Percentiles rank a stretch among this genome's conserved stretches.
Conservation (phyloP, 129 eudicot genomes). For the Helichrysum umbraculigerum region DNA sequence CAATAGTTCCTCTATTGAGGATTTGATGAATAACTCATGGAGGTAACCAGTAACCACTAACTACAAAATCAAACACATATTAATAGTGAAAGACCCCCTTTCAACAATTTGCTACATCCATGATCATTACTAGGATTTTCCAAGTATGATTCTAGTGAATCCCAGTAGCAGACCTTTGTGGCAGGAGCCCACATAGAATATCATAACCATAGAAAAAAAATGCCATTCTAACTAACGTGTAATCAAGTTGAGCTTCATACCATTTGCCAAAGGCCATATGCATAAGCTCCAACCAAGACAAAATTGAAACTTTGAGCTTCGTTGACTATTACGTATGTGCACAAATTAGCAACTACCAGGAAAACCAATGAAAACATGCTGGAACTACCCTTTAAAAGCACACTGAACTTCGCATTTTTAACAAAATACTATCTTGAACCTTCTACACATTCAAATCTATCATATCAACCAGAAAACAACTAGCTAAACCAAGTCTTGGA, state of each 20-base stretch:
- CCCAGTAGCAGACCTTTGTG: constrained; percentile 2
- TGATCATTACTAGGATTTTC: not conserved
- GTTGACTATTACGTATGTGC: not conserved
- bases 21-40: not conserved
- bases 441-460: constrained; percentile 25
- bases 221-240: not conserved
- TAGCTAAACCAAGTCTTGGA: not conserved
- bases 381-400: not conserved
- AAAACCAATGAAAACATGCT: not conserved
- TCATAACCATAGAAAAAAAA: not conserved
- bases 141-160: not conserved
- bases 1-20: not conserved
- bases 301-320: not conserved
- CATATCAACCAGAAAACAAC: constrained; percentile 6
- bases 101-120: constrained; percentile 6
- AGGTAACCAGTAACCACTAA: not conserved
- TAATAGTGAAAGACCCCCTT: not conserved
- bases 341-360: not conserved
- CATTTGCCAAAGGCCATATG: constrained; percentile 12
- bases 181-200: constrained; percentile 2
- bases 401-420: not conserved
- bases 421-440: constrained; percentile 13
- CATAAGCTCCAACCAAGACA: constrained; percentile 14
- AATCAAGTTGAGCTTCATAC: constrained; percentile 10
- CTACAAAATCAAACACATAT: not conserved